Percentiles rank a stretch among this genome's conserved stretches.
Conservation (phyloP, 495 filamentous ascomycete species). For the Tuber aestivum region DNA sequence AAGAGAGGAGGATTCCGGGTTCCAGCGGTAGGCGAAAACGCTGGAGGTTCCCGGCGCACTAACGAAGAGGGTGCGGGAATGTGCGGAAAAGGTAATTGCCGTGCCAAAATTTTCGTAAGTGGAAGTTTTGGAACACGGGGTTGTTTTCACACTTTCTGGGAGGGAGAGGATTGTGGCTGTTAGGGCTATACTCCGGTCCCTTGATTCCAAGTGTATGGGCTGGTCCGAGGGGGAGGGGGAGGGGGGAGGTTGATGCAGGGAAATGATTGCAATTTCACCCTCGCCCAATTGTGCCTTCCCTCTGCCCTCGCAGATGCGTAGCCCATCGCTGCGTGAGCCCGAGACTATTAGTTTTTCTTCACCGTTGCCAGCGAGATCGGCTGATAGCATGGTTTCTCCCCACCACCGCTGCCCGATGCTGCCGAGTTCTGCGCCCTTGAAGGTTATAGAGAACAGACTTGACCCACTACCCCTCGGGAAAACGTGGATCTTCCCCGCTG, state of each 20-base stretch:
- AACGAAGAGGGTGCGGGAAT: slow-evolving; percentile 20
- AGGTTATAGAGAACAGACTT: slow-evolving; percentile 16
- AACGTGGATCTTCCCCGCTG: slow-evolving; percentile 30
- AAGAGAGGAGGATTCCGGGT: neutral
- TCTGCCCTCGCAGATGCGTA: slow-evolving; percentile 19
- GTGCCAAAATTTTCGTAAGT: slow-evolving; percentile 30
- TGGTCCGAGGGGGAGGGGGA: neutral
- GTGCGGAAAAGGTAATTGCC: slow-evolving; percentile 2
- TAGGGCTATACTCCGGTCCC: neutral
- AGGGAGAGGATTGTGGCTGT: slow-evolving; percentile 14
- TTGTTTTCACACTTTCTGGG: slow-evolving; percentile 6
- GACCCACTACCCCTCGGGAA: slow-evolving; percentile 20
- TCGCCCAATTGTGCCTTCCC: slow-evolving; percentile 24
- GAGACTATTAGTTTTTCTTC: slow-evolving; percentile 23
- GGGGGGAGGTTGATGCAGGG: slow-evolving; percentile 14
- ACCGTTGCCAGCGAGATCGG: slow-evolving; percentile 19
- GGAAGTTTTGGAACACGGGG: neutral
- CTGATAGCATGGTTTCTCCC: slow-evolving; percentile 33
- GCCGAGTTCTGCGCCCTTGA: slow-evolving; percentile 34
- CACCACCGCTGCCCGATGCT: slow-evolving; percentile 31
- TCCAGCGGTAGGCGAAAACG: slow-evolving; percentile 23
- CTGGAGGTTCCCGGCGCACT: slow-evolving; percentile 28
- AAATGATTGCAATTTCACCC: slow-evolving; percentile 23
- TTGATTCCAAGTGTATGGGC: neutral
- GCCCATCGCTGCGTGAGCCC: slow-evolving; percentile 18